Evolutionary conservation across 2,329 filamentous ascomycete species (phyloP), one percentile per base, ranked within the genome.

Genomic region (Thelonectria olida): DNA sequence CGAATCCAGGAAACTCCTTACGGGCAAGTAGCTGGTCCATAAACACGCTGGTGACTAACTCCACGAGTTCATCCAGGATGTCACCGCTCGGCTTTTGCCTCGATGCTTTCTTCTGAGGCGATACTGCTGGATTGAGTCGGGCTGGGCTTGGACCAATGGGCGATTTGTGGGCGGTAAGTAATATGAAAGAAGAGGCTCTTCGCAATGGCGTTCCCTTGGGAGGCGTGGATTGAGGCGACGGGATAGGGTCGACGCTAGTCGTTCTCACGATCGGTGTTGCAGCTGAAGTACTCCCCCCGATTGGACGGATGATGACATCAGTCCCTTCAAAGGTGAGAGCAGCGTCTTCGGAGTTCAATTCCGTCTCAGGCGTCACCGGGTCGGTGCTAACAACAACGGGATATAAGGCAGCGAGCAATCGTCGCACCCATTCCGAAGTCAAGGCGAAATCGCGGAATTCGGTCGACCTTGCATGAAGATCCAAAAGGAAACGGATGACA

Each of bases 1-100:
- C 89, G 54, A 99, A 91, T 0, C 96, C 95, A 3, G 90, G 84
- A 72, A 98, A 99, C 54, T 99, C 96, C 74, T 97, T 97, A 23
- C 93, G 89, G 27, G 85, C 85, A 41, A 97, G 86, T 1, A 98
- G 80, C 69, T 98, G 93, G 70, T 97, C 94, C 50, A 91, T 85
- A 71, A 97, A 97, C 0, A 97, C 88, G 19, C 85, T 86, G 49
- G 96, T 83, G 2, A 95, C 85, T 20, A 98, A 84, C 64, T 94
- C 90, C 5, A 97, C 77, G 13, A 97, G 80, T 5, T 88, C 88
- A 63, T 96, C 91, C 0, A 95, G 85, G 17, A 97, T 84, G 1
- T 87, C 84, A 71, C 92, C 90, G 31, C 88, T 89, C 10, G 90
- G 82, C 59, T 81, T 82, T 54, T 83, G 81, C 9, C 79, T 75